Evolutionary conservation across 257 asterid genomes (phyloP), one percentile per base, ranked within the genome.

Genomic region (Anisodus acutangulus): DNA sequence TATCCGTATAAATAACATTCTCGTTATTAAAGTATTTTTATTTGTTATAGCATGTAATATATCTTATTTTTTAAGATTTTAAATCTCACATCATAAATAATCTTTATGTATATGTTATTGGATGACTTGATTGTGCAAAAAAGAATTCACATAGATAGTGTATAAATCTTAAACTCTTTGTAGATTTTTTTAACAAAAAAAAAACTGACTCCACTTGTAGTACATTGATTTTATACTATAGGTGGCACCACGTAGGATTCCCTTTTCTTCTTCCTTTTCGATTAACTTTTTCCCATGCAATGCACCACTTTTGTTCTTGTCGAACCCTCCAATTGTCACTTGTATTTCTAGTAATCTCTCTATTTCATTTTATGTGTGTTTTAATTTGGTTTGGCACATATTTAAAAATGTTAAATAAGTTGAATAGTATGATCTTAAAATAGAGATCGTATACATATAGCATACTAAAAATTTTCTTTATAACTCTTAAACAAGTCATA

Each of bases 221-320:
- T 87, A 85, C 86, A 86, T 31, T 31, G 35, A 31, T 74, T 84
- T 88, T 43, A 79, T 83, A 9, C 5, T 10, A n/a, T 9, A 15
- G 59, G 39, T 82, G 57, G 82, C 47, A 26, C 16, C 45, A 51
- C 47, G 47, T 51, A 3, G 62, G 81, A 78, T 54, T 26, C 12
- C 64, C 82, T 31, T 26, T 13, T 78, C 13, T 78, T 78, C 81
- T 78, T 78, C 64, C 64, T 53, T 78, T 78, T 37, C 3, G 5
- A 74, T 8, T 8, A 53, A 4, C 82, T 78, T 76, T 78, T 78
- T 26, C 26, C 15, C 82, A 15, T 78, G 19, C 47, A 78, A 8
- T 53, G 64, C 43, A 53, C 64, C 58, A 71, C 37, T 45, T 70
- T 70, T 39, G n/a, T 71, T 71, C 47, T 51, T 71, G 17, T 71